phyloP scores from a whole-genome alignment of 2,329 filamentous ascomycete species.

The Venturia nashicola region DNA sequence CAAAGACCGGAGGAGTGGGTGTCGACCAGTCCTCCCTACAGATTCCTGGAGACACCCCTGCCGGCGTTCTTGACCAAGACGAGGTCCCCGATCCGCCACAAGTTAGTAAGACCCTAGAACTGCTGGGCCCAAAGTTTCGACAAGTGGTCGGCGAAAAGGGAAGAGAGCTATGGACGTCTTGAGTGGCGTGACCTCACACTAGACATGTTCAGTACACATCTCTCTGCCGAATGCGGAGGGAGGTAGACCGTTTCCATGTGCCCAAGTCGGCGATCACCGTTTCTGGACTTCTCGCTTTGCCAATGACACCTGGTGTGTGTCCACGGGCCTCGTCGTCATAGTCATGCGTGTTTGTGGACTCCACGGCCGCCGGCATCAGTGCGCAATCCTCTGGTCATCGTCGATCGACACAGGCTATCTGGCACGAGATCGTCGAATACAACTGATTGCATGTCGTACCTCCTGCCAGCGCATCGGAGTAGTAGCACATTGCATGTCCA shows the following conservation, averaged over 20 bases:
- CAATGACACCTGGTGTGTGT: neutral
- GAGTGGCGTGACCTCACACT: neutral
- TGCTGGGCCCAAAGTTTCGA: slow-evolving; percentile 22
- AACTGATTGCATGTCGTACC: neutral
- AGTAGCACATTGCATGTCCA: neutral
- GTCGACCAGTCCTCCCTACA: slow-evolving; percentile 17
- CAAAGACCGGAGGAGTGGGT: slow-evolving; percentile 19
- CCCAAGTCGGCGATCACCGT: neutral
- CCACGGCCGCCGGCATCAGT: neutral
- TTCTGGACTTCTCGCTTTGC: neutral
- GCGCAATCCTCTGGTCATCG: neutral
- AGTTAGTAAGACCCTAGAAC: slow-evolving; percentile 18
- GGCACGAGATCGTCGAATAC: neutral
- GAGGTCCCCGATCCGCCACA: slow-evolving; percentile 20
- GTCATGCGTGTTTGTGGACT: neutral
- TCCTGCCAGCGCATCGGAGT: neutral
- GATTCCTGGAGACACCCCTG: neutral
- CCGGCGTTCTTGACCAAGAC: slow-evolving; percentile 14
- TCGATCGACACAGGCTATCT: neutral
- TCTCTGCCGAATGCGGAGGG: neutral
- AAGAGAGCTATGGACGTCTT: slow-evolving; percentile 6
- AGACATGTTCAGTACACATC: neutral
- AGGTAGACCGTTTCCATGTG: neutral
- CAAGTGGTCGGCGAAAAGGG: slow-evolving; percentile 17
- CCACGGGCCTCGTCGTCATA: too few relatives aligned